Evolutionary conservation across 805 yeast species (phyloP).

Genomic region (Yarrowia osloensis): DNA sequence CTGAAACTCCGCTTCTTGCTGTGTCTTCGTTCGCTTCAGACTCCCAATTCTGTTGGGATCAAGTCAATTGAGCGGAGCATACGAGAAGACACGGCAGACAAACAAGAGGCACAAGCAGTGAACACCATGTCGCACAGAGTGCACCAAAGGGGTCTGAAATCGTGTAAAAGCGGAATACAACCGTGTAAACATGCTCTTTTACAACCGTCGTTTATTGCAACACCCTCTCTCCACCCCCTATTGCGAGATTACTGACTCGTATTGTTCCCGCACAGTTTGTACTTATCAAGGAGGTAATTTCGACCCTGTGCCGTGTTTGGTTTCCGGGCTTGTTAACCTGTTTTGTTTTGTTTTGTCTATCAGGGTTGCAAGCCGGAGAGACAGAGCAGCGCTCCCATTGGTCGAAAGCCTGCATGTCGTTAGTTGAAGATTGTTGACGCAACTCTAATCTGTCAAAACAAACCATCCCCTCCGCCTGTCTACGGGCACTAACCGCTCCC

Average conservation of each 20-base stretch:
- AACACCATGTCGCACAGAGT: too few relatives aligned
- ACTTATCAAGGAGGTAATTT: not conserved
- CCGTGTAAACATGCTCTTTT: too few relatives aligned
- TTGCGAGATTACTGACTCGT: not conserved
- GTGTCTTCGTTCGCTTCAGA: too few relatives aligned
- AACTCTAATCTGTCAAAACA: not conserved
- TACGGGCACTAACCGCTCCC: not conserved
- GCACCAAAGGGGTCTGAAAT: too few relatives aligned
- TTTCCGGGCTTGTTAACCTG: not conserved
- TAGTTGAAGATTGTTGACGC: constrained; percentile 19
- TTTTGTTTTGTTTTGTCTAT: not conserved
- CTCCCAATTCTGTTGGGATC: too few relatives aligned
- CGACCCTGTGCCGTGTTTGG: not conserved
- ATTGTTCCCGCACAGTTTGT: too few relatives aligned
- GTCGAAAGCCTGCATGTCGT: not conserved
- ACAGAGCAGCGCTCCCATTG: not conserved
- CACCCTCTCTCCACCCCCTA: not conserved
- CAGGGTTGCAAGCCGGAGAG: constrained; percentile 1
- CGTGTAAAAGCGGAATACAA: too few relatives aligned
- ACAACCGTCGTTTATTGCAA: too few relatives aligned
- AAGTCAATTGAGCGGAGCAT: too few relatives aligned
- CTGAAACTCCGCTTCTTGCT: too few relatives aligned
- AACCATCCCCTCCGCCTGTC: not conserved
- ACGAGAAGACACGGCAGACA: too few relatives aligned
- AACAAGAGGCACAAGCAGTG: too few relatives aligned